These are phyloP conservation scores for Penicillium polonicum DNA, from an alignment of 2,329 filamentous ascomycete genomes.

Conservation along the genomic window DNA sequence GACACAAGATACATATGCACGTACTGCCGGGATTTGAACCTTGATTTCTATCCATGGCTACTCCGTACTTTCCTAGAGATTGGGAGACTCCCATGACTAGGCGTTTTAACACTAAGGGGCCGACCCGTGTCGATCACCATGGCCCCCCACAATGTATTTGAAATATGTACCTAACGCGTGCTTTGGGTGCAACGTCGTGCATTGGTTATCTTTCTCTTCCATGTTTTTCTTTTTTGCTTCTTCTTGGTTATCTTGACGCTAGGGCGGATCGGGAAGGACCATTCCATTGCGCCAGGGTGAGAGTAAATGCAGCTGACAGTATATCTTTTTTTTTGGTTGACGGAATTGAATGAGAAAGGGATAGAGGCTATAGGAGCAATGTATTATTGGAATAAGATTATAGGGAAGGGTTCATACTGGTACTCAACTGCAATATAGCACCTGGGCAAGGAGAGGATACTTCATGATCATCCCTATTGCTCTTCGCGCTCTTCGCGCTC, in stretches of 20 bases:
- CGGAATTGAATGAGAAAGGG: neutral
- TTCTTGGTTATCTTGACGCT: neutral
- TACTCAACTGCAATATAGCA: neutral
- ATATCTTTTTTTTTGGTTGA: neutral
- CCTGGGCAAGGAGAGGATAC: neutral
- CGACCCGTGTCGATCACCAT: conserved; percentile 9
- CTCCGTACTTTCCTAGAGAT: neutral
- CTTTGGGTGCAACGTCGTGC: neutral
- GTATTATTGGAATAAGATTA: neutral
- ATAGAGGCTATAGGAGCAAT: neutral
- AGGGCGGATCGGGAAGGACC: neutral
- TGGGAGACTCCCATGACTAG: neutral
- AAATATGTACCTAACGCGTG: neutral
- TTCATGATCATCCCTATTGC: neutral
- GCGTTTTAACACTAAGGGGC: conserved; percentile 1
- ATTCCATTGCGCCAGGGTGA: neutral
- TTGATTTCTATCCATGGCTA: neutral
- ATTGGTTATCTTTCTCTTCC: neutral
- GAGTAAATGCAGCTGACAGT: neutral
- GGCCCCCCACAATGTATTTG: neutral
- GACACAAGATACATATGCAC: neutral
- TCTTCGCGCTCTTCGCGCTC: neutral
- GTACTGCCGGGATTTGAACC: neutral
- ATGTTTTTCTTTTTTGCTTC: neutral
- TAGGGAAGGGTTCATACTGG: neutral